Evolutionary conservation across 2,329 filamentous ascomycete species (phyloP).

Genomic region (Trichoderma hamatum): DNA sequence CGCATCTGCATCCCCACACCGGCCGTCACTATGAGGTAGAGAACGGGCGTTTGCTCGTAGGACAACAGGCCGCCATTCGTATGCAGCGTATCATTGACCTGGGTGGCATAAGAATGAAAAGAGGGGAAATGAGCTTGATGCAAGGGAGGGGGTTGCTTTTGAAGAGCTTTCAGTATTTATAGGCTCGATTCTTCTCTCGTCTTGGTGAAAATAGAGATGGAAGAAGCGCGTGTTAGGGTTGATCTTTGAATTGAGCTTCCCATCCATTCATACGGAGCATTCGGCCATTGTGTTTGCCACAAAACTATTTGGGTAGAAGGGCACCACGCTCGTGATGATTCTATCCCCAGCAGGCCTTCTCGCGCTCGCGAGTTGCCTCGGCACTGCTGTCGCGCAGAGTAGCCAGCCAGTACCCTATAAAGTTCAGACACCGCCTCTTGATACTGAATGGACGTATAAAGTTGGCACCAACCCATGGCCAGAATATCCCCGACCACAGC

Average conservation of each 20-base stretch:
- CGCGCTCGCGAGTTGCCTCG: slow-evolving; percentile 2
- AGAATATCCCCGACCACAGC: slow-evolving; percentile 60
- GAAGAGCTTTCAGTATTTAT: neutral
- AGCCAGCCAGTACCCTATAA: slow-evolving; percentile 38
- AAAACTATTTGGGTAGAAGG: neutral
- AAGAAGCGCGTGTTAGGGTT: neutral
- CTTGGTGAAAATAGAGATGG: neutral
- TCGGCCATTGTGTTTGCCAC: neutral
- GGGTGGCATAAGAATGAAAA: neutral
- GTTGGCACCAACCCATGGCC: slow-evolving; percentile 59
- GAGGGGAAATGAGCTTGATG: slow-evolving; percentile 1
- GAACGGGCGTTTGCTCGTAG: neutral
- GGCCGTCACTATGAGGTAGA: slow-evolving; percentile 7
- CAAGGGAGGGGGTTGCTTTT: neutral
- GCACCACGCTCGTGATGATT: neutral
- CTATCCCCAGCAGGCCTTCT: neutral
- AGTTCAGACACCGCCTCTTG: slow-evolving; percentile 46
- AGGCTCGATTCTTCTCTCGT: neutral
- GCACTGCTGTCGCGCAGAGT: slow-evolving; percentile 8
- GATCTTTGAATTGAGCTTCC: neutral
- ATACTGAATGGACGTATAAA: slow-evolving; percentile 56
- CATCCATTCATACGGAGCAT: neutral
- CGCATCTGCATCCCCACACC: slow-evolving; percentile 14
- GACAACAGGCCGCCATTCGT: slow-evolving; percentile 10
- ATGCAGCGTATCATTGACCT: slow-evolving; percentile 23